These are phyloP conservation scores for Boletus sensibilis DNA, from an alignment of 768 basidiomycete genomes.

Conservation along the genomic window DNA sequence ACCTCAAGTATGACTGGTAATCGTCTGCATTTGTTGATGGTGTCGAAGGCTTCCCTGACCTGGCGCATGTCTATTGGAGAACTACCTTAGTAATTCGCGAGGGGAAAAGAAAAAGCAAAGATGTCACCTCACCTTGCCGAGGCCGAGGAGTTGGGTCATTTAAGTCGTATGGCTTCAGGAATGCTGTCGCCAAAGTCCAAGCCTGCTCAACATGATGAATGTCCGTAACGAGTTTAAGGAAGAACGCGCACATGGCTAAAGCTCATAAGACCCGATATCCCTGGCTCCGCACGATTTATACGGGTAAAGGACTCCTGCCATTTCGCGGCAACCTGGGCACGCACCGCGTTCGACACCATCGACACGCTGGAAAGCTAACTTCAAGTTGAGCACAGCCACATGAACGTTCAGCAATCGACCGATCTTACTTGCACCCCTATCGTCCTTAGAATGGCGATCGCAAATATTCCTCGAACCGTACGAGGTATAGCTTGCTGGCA, in stretches of 20 bases:
- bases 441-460: too few species aligned
- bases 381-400: slow-evolving; percentile 27
- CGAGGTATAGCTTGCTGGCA: too few species aligned
- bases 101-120: not conserved
- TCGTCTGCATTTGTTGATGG: slow-evolving; percentile 57
- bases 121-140: slow-evolving; percentile 27
- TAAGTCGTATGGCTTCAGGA: slow-evolving; percentile 56
- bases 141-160: slow-evolving; percentile 34
- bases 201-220: slow-evolving; percentile 42
- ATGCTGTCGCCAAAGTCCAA: slow-evolving; percentile 55
- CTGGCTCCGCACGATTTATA: slow-evolving; percentile 55
- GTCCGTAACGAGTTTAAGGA: not conserved
- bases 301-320: slow-evolving; percentile 72
- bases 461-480: too few species aligned
- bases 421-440: not conserved
- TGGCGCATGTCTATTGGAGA: slow-evolving; percentile 43
- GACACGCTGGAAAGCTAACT: not conserved
- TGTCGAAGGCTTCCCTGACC: slow-evolving; percentile 55
- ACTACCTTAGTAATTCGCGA: not conserved
- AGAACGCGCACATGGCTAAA: slow-evolving; percentile 54
- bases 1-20: slow-evolving; percentile 65
- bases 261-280: slow-evolving; percentile 61
- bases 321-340: slow-evolving; percentile 62
- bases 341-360: slow-evolving; percentile 64
- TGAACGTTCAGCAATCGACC: too few species aligned